Base-by-base conservation (phyloP, 2,329 filamentous ascomycete genomes). In the Epichloe gansuensis region DNA sequence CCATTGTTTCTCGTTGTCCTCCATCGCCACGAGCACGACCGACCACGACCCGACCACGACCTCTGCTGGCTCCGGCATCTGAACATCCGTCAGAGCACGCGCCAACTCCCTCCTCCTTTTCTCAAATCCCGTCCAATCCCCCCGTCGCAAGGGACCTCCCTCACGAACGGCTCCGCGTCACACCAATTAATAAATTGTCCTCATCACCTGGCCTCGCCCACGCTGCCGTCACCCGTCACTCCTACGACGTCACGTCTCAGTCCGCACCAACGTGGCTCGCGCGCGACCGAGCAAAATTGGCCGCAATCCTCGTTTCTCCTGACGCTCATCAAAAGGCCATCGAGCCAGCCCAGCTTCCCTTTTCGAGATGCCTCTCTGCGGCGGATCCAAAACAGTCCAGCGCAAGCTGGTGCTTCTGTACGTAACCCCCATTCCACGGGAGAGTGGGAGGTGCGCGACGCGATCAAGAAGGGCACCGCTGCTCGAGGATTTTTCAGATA, bases 401-500 rank as follows among this genome's bases (percentile, higher is more conserved):
- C 87, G 89, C 73, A 96, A 96, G 83, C 86, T 96, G 73, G 89
- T 96, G 64, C 79, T 96, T 62, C 77, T 96, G 86, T 94, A 54
- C 51, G 68, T 65, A 35, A 21, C 17, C 27, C 47, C 48, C 23
- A 15, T 39, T 12, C 17, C 49, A 27, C 34, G 21, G 34, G 8
- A 8, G 31, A 35, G 31, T 34, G 8, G 7, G 34, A 15, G 13
- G 27, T 17, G 25, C 39, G 25, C 5, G 35, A n/a, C 41, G 41
- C 40, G 12, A 35, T 48, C 31, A 31, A 55, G 40, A 31, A 55
- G 40, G 23, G 21, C 35, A 31, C 27, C 8, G 13, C 7, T 31
- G 15, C 13, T 8, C 38, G 13, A 2, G 40, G 15, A 35, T 17
- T 13, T 21, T 3, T 8, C 25, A 8, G 4, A 27, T n/a, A 17